Evolutionary conservation across 202 grass and related monocot species (phyloP), one percentile per base, ranked within the genome.

Genomic region (Schoenoplectus tabernaemontani): DNA sequence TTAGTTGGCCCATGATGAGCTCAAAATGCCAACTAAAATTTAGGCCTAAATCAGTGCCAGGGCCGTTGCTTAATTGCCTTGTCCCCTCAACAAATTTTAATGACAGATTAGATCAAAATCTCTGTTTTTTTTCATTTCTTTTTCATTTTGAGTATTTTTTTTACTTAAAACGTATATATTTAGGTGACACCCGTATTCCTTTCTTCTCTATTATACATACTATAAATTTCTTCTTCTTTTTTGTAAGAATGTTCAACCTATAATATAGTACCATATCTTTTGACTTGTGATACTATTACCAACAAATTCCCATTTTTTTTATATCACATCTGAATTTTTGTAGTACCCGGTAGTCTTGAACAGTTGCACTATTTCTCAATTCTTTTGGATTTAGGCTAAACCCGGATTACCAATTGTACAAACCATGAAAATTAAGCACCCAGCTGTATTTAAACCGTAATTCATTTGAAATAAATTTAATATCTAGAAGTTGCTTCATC

Each of bases 1-100:
- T 80, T 43, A 20, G 58, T 80, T 64, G 77, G 59, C 39, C 15
- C 57, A 80, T 50, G 57, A 80, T 80, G 10, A 80, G 57, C 60
- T 51, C 59, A 59, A 80, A 80, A 64, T 80, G 46, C 77, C 58
- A 79, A 33, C 9, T 46, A 17, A 28, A 72, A 34, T 64, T 59
- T 33, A 63, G 59, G 13, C 15, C 54, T 80, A 51, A 46, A 80
- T 80, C 23, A 39, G 51, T 42, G 33, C 60, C 39, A 16, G 0
- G 11, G 12, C 68, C 68, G 24, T 72, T 72, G 10, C 68, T 24
- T 30, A 56, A 57, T 76, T 57, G 15, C 22, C 54, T 42, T 80
- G 58, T n/a, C 77, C 59, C 77, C 41, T 80, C 16, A 64, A 50
- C 12, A 46, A 79, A 46, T 64, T 34, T 46, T 79, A 63, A 57